Evolutionary conservation across 768 basidiomycete genomes (phyloP), one percentile per base, ranked within the genome.

Genomic region (Hortiboletus campestris): DNA sequence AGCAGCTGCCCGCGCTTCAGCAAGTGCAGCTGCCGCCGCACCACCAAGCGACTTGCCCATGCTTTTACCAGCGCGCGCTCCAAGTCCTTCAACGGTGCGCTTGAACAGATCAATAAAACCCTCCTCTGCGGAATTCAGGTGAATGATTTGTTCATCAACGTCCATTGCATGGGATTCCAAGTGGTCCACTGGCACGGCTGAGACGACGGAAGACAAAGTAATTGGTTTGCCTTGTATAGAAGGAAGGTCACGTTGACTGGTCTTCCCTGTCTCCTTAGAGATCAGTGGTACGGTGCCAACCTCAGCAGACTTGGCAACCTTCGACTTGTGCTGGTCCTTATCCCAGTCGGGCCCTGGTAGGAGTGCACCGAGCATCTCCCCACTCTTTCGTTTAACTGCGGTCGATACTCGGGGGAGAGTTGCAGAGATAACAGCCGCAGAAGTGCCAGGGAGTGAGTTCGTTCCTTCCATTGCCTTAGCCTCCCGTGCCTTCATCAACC

Each of bases 401-500:
- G 60, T 72, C 31, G 65, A 63, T 47, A 32, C 46, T 19, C 41
- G 60, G 20, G 65, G 59, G 11, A 63, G 29, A 38, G 49, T 17
- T 31, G 42, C n/a, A 36, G 59, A 45, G 20, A 40, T 35, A n/a
- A 42, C 29, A 20, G 36, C 46, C 9, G 48, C 25, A 41, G 56
- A 49, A 32, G 61, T 49, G 20, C 55, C 46, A 28, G 67, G 50
- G 29, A 69, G 61, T 72, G 81, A 53, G 29, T 61, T 63, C 12
- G 74, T 74, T 40, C 63, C 67, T 63, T 89, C 89, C 64, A 83
- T 72, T 17, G 86, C 86, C 59, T 86, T 87, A 25, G 78, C 84
- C 64, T 89, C 87, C 35, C 89, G 78, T 14, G 85, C 90, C 63
- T 88, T 89, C 71, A 81, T 83, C 51, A 92, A 69, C 90, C 90